Evolutionary conservation across 129 eudicot species (phyloP).

Genomic region (Saposhnikovia divaricata): DNA sequence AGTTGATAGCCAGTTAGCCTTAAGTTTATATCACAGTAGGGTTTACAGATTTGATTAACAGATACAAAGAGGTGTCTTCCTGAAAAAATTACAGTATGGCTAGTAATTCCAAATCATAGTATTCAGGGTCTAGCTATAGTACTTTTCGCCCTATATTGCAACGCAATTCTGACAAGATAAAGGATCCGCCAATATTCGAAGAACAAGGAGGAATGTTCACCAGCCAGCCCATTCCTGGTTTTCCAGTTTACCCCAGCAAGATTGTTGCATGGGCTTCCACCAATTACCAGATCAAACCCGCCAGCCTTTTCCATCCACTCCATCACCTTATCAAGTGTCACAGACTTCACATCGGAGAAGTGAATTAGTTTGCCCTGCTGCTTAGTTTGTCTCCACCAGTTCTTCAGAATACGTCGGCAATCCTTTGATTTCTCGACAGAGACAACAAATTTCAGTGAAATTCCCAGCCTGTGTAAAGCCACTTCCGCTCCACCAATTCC

Average conservation of each 20-base stretch:
- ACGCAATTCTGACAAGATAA: conserved; percentile 32
- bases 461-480: conserved; percentile 42
- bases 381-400: too few relatives aligned
- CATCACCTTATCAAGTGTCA: conserved; percentile 18
- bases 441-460: conserved; percentile 34
- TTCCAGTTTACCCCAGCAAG: conserved; percentile 45
- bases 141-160: too few relatives aligned
- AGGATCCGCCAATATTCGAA: conserved; percentile 36
- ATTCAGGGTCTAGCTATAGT: too few relatives aligned
- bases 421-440: conserved; percentile 9
- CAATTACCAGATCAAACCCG: conserved; percentile 34
- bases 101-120: too few relatives aligned
- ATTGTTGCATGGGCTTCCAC: conserved; percentile 59
- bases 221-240: conserved; percentile 48
- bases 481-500: conserved; percentile 60
- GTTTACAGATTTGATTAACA: too few relatives aligned
- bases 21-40: too few relatives aligned
- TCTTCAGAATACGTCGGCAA: too few relatives aligned
- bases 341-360: conserved; percentile 23
- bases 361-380: too few relatives aligned
- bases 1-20: too few relatives aligned
- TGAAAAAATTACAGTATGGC: too few relatives aligned
- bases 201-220: conserved; percentile 32
- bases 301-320: conserved; percentile 18
- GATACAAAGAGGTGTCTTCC: too few relatives aligned